Evolutionary conservation across 495 filamentous ascomycete genomes (phyloP).

Genomic region (Penicillium egyptiacum): DNA sequence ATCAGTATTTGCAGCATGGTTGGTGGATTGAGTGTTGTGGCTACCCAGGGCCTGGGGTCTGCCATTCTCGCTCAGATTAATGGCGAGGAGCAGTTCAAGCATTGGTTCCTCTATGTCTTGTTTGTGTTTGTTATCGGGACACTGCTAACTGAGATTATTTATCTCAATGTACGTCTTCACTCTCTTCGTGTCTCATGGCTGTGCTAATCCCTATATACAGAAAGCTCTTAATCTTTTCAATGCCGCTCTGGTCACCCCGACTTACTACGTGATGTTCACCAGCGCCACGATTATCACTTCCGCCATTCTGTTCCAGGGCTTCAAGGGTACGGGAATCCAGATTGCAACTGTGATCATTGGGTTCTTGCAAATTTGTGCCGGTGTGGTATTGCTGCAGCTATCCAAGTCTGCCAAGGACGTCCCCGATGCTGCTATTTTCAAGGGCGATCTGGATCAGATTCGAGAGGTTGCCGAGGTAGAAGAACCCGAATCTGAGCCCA

Average conservation of each 20-base stretch:
- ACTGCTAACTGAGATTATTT: constrained; percentile 89
- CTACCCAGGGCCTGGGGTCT: constrained; percentile 89
- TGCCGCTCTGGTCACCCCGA: constrained; percentile 93
- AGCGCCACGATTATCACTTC: constrained; percentile 92
- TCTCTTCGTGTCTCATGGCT: not conserved
- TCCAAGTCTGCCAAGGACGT: constrained; percentile 98
- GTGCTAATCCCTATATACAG: constrained; percentile 52
- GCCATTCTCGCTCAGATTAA: constrained; percentile 85
- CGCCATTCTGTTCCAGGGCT: constrained; percentile 88
- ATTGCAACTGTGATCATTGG: constrained; percentile 91
- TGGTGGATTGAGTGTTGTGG: constrained; percentile 91
- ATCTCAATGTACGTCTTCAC: constrained; percentile 74
- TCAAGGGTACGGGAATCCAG: constrained; percentile 77
- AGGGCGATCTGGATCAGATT: constrained; percentile 90
- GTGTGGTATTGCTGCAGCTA: constrained; percentile 95
- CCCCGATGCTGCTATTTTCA: constrained; percentile 88
- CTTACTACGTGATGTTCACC: constrained; percentile 98
- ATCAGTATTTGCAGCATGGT: constrained; percentile 93
- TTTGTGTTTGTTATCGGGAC: constrained; percentile 88
- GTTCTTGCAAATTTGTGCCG: constrained; percentile 90
- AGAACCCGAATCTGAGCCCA: constrained; percentile 92
- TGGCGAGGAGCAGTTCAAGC: constrained; percentile 84
- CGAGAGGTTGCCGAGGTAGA: constrained; percentile 92
- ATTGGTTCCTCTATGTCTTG: constrained; percentile 95
- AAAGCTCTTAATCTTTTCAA: constrained; percentile 99